These are phyloP conservation scores for Ensete ventricosum DNA, from an alignment of 176 grass and related monocot genomes.

Conservation along the genomic window DNA sequence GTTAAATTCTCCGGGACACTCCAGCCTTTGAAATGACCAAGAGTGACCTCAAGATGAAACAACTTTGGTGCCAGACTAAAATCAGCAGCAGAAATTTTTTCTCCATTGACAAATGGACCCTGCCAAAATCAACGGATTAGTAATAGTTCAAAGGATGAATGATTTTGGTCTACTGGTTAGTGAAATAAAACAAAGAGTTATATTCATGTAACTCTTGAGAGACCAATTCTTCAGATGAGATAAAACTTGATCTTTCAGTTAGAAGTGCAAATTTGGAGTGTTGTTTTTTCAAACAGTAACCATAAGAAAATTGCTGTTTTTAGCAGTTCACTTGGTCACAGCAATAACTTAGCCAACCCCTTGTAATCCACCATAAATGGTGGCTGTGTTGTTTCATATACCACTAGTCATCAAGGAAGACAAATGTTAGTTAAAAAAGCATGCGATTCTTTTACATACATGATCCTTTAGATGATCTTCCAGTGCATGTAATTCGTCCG, in stretches of 20 bases:
- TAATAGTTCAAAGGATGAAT: background rate
- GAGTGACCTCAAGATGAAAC: constrained; percentile 55
- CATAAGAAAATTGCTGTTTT: background rate
- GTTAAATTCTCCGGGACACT: constrained; percentile 66
- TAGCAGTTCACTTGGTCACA: no score
- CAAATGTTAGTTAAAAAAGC: background rate
- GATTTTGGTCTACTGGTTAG: background rate
- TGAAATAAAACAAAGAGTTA: background rate
- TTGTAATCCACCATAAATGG: no score
- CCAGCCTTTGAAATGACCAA: constrained; percentile 88
- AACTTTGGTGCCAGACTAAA: constrained; percentile 73
- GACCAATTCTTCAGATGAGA: background rate
- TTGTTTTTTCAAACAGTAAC: constrained; percentile 4
- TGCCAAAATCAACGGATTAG: constrained; percentile 20
- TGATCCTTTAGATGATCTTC: constrained; percentile 72
- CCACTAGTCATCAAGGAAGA: background rate
- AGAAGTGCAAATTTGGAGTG: background rate
- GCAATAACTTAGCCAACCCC: no score
- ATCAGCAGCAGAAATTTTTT: constrained; percentile 51
- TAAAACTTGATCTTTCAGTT: background rate
- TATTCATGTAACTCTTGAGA: background rate
- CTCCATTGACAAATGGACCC: constrained; percentile 69
- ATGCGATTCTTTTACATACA: constrained; percentile 28
- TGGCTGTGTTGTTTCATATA: no score
- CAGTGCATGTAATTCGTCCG: constrained; percentile 51